Percentiles rank a stretch among this genome's conserved stretches.
These are phyloP conservation scores for Zarea fungicola DNA, from an alignment of 2,329 filamentous ascomycete genomes.

Conservation along the genomic window DNA sequence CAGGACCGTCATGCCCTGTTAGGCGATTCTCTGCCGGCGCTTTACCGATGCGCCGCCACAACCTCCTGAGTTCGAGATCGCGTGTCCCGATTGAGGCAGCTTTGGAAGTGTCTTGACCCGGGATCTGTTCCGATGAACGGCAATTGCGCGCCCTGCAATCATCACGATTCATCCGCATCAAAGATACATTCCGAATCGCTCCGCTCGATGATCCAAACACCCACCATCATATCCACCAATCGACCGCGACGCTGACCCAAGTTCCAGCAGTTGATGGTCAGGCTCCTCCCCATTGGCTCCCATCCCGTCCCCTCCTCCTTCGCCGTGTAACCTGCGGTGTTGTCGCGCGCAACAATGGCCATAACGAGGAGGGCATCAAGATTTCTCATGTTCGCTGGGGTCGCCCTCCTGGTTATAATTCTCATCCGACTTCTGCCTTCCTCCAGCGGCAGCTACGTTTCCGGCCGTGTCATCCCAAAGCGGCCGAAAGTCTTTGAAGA, in stretches of 20 bases:
- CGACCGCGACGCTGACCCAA: constrained; percentile 1
- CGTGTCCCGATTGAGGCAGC: neutral
- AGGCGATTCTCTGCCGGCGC: neutral
- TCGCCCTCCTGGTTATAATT: constrained; percentile 18
- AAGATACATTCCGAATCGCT: neutral
- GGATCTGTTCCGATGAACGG: neutral
- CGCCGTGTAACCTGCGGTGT: neutral
- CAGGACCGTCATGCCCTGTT: neutral
- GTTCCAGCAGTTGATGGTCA: neutral
- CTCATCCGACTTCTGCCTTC: constrained; percentile 20
- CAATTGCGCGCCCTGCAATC: neutral
- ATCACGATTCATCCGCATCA: constrained; percentile 7
- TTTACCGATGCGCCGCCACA: neutral
- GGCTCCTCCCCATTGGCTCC: neutral
- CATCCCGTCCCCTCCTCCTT: too few relatives aligned
- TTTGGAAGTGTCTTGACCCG: neutral
- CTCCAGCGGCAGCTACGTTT: constrained; percentile 17
- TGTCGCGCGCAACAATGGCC: constrained; percentile 13
- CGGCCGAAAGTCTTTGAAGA: constrained; percentile 6
- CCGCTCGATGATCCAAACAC: too few relatives aligned
- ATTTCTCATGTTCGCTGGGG: constrained; percentile 18
- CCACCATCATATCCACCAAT: neutral
- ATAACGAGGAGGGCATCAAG: constrained; percentile 21
- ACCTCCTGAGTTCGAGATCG: neutral
- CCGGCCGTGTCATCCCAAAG: constrained; percentile 17